Evolutionary conservation across 176 grass and related monocot species (phyloP).

Genomic region (Thalia dealbata): DNA sequence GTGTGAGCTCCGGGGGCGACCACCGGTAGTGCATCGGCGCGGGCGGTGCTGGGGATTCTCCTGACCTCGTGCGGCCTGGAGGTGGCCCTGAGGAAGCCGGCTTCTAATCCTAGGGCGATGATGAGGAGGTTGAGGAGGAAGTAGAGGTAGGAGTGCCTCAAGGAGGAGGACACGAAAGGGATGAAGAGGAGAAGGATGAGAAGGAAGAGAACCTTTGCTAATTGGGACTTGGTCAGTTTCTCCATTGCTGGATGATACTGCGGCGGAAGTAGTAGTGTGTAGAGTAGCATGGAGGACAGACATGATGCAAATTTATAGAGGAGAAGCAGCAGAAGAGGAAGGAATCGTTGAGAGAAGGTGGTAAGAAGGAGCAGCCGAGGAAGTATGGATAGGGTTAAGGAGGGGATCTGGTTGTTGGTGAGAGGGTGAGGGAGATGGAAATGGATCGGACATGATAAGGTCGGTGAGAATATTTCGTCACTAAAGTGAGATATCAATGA

Average conservation of each 20-base stretch:
- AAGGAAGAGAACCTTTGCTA: conserved; percentile 29
- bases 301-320: background rate
- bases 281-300: background rate
- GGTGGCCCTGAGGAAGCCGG: conserved; percentile 39
- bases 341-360: background rate
- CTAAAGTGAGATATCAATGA: background rate
- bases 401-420: background rate
- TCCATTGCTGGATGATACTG: conserved; percentile 8
- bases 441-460: background rate
- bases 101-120: conserved; percentile 36
- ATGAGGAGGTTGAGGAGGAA: conserved; percentile 64
- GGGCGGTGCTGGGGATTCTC: background rate
- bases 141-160: conserved; percentile 55
- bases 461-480: background rate
- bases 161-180: conserved; percentile 35
- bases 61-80: conserved; percentile 26
- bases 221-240: conserved; percentile 27
- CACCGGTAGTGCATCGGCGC: background rate
- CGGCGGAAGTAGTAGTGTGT: background rate
- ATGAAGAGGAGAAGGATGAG: conserved; percentile 41
- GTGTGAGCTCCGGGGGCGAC: background rate
- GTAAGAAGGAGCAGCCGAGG: no score
- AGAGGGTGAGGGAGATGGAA: background rate
- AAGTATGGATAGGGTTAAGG: background rate
- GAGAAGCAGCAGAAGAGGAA: background rate